A percentile compares a stretch with the other conserved stretches of the same genome.
Evolutionary conservation across 441 rosid species (phyloP).

Genomic region (Erysimum cheiri): DNA sequence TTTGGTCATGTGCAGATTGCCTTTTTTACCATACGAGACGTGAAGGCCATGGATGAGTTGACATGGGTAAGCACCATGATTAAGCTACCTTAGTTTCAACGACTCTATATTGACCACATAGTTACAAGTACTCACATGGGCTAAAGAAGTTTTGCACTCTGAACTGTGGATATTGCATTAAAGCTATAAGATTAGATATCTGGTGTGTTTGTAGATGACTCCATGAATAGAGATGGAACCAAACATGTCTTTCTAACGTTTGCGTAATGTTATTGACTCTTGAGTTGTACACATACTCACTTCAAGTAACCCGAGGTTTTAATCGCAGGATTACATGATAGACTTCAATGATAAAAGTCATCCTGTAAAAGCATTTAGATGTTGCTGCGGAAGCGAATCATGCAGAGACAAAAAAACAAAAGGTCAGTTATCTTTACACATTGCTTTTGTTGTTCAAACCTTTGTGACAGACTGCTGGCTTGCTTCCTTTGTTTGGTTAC

Average conservation of each 20-base stretch:
- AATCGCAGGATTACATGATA: constrained; percentile 81
- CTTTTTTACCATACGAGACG: constrained; percentile 73
- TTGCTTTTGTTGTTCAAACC: constrained; percentile 24
- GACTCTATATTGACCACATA: neutral
- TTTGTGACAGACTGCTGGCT: constrained; percentile 1
- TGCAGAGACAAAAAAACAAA: constrained; percentile 61
- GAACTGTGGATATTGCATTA: constrained; percentile 4
- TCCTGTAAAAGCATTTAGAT: constrained; percentile 81
- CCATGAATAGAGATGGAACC: constrained; percentile 13
- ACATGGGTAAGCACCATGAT: constrained; percentile 72
- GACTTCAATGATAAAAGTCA: constrained; percentile 74
- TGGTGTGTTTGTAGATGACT: neutral
- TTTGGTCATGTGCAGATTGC: constrained; percentile 68
- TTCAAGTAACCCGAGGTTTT: constrained; percentile 18
- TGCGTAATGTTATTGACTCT: neutral
- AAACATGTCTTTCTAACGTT: constrained; percentile 7
- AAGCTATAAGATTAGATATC: neutral
- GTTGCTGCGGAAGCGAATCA: constrained; percentile 69
- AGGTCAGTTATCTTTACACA: constrained; percentile 42
- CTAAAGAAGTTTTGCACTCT: constrained; percentile 17
- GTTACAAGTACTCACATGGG: neutral
- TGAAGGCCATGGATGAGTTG: constrained; percentile 75
- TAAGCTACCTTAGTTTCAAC: constrained; percentile 20
- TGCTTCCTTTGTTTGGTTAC: constrained; percentile 24
- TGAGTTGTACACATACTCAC: constrained; percentile 6